Base-by-base conservation (phyloP, 176 grass and related monocot genomes). In the Puya raimondii region DNA sequence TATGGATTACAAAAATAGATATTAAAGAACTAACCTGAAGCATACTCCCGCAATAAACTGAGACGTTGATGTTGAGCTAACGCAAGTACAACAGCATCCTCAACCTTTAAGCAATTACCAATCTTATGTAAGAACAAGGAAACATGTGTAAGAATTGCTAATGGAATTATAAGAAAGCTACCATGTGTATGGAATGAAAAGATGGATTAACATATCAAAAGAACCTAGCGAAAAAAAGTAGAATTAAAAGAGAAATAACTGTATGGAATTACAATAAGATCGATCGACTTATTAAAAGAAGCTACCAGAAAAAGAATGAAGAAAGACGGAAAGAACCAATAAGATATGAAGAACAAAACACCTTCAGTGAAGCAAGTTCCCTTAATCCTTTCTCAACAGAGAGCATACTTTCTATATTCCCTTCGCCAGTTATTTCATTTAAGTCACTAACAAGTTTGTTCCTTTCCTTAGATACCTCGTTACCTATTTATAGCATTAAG, bases 351-450 rank as follows among this genome's bases (percentile, higher is more conserved):
- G 23, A 80, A 12, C 71, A 64, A 42, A 78, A 20, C 16, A 97
- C 93, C 94, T 97, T 97, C 17, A 97, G 64, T 51, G 84, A 82
- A 54, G 81, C 86, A 63, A 97, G 79, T 78, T 97, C 89, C 85
- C 86, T 87, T 69, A 97, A 76, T 66, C 94, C 89, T 90, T 97
- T 97, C 63, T 97, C 94, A 69, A 90, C 94, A 57, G 77, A 75
- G 73, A 97, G 89, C 89, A 97, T 97, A 70, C 79, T 86, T 87
- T 92, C 94, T 80, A 92, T 83, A 33, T 88, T 97, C 67, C 89
- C 89, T 83, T 97, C 88, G 78, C 88, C 89, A 23, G 83, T 84
- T 66, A 77, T 79, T 53, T 87, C 80, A 74, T 74, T 90, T 65
- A 87, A 74, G 78, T 77, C 79, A 76, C 76, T 76, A 80, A 76